Conservation (phyloP, 202 grass and related monocot species). For the Alloteropsis angusta region DNA sequence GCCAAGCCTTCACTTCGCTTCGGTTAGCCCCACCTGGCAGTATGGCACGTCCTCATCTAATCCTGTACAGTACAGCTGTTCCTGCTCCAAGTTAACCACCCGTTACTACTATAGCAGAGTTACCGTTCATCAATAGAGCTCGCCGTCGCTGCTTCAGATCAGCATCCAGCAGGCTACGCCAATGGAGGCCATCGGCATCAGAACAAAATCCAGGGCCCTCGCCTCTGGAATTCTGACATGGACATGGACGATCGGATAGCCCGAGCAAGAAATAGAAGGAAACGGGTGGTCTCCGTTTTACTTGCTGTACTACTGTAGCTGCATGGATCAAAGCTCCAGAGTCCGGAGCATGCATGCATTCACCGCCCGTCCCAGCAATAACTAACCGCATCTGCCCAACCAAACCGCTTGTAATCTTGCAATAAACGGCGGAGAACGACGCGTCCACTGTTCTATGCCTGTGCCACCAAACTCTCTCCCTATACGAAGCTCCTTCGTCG, state of each 20-base stretch:
- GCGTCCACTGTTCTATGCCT: neutral
- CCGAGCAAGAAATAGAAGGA: neutral
- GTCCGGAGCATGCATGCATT: neutral
- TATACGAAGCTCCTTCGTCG: neutral
- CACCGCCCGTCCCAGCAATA: neutral
- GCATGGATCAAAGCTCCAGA: neutral
- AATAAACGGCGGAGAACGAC: constrained; percentile 23
- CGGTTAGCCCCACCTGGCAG: neutral
- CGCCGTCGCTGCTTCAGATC: neutral
- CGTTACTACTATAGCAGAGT: neutral
- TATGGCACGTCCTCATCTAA: neutral
- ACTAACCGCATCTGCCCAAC: constrained; percentile 17
- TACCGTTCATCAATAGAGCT: neutral
- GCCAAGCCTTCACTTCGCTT: neutral
- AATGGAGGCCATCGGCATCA: neutral
- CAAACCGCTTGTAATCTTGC: constrained; percentile 21
- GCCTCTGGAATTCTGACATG: neutral
- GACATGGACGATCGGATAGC: neutral
- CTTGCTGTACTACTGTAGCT: neutral
- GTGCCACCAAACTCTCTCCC: neutral
- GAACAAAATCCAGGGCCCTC: neutral
- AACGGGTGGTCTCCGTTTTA: neutral
- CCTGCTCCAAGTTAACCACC: neutral
- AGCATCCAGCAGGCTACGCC: neutral
- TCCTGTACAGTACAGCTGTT: neutral